A percentile compares a stretch with the other conserved stretches of the same genome.
Conservation (phyloP, 768 basidiomycete species). For the Termitomyces titanicus region DNA sequence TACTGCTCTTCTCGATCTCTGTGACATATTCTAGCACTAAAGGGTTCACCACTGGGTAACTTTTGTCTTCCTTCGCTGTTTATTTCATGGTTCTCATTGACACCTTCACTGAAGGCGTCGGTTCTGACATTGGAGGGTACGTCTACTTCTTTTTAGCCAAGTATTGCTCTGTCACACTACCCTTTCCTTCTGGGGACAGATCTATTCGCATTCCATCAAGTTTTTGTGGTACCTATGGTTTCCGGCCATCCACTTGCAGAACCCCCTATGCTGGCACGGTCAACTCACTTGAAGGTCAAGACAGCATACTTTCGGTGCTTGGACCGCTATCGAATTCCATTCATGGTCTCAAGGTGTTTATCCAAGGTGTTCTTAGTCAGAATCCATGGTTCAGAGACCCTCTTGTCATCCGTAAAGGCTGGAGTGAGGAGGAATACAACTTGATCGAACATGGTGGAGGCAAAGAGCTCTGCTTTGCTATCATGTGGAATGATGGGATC, state of each 20-base stretch:
- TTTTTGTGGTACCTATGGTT: conserved; percentile 66
- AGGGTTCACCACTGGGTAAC: conserved; percentile 42
- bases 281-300: conserved; percentile 69
- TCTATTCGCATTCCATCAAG: conserved; percentile 72
- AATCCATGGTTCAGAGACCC: conserved; percentile 71
- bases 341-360: conserved; percentile 60
- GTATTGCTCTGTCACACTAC: not conserved
- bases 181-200: conserved; percentile 30
- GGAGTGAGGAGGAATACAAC: conserved; percentile 57
- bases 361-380: conserved; percentile 53
- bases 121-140: conserved; percentile 80
- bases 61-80: conserved; percentile 8
- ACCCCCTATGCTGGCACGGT: conserved; percentile 64
- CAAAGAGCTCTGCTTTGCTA: conserved; percentile 47
- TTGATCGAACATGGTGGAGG: conserved; percentile 57
- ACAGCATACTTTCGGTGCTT: conserved; percentile 66
- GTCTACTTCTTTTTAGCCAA: not conserved
- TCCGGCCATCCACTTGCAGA: conserved; percentile 67
- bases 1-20: not conserved
- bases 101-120: conserved; percentile 35
- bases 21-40: conserved; percentile 28
- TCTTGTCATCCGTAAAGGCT: conserved; percentile 48
- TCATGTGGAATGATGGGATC: conserved; percentile 67
- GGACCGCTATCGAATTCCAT: conserved; percentile 66
- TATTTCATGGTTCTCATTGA: not conserved